phyloP scores from a whole-genome alignment of 2,329 filamentous ascomycete species.

The Stagonosporopsis vannaccii region DNA sequence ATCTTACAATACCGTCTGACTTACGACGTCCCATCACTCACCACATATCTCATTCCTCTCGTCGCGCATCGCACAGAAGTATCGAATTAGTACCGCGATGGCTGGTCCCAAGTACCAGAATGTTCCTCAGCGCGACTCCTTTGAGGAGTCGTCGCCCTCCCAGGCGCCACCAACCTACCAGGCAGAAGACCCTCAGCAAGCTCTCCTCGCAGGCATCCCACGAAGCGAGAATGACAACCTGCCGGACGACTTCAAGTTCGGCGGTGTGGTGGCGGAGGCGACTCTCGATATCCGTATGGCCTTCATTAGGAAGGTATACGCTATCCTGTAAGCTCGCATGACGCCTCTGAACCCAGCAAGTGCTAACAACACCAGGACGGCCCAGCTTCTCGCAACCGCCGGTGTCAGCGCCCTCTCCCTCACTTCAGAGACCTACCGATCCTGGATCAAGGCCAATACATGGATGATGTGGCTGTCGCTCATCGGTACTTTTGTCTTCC shows the following conservation, averaged over 20 bases:
- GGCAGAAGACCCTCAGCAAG: conserved; percentile 63
- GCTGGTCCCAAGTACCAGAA: conserved; percentile 82
- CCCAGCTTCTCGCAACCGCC: conserved; percentile 86
- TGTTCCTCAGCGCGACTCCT: conserved; percentile 85
- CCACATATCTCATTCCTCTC: not conserved
- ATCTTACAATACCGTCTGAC: conserved; percentile 4
- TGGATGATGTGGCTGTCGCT: conserved; percentile 89
- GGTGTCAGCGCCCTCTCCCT: conserved; percentile 84
- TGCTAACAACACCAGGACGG: conserved; percentile 63
- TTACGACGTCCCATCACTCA: conserved; percentile 5
- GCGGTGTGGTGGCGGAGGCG: conserved; percentile 89
- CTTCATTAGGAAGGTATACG: conserved; percentile 97
- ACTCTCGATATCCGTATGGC: conserved; percentile 96
- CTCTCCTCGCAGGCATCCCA: conserved; percentile 69
- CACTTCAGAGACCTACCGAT: conserved; percentile 78
- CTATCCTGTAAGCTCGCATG: conserved; percentile 72
- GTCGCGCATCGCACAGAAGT: conserved; percentile 10
- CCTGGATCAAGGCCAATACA: conserved; percentile 84
- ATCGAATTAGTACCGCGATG: conserved; percentile 57
- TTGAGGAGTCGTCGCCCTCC: conserved; percentile 64
- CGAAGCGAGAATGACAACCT: conserved; percentile 88
- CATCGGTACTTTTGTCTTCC: conserved; percentile 46
- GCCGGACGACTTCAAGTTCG: conserved; percentile 98
- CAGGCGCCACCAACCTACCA: conserved; percentile 79
- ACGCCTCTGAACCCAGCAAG: not conserved